A percentile compares a stretch with the other conserved stretches of the same genome.
Conservation (phyloP, 2,329 filamentous ascomycete genomes). For the Hypoxylon sp. region DNA sequence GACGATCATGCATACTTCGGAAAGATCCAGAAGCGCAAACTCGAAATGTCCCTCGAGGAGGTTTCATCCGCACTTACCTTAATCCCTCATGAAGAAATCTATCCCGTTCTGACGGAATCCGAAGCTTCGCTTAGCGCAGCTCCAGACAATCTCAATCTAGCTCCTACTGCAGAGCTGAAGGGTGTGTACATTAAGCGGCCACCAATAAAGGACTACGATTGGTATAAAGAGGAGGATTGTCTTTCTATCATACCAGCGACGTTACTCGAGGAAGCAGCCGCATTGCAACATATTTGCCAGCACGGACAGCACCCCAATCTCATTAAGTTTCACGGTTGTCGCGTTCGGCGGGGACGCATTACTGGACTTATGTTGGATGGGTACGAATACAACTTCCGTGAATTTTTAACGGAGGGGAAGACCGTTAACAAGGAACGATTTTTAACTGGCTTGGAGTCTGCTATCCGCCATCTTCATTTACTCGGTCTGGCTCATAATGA, state of each 20-base stretch:
- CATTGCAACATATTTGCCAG: slow-evolving; percentile 4
- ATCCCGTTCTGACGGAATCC: background rate
- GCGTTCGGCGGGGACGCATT: background rate
- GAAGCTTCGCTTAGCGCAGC: background rate
- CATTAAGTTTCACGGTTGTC: slow-evolving; percentile 12
- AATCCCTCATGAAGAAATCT: slow-evolving; percentile 1
- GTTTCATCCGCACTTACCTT: background rate
- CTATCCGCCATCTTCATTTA: slow-evolving; percentile 11
- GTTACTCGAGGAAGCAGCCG: slow-evolving; percentile 4
- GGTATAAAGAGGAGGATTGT: background rate
- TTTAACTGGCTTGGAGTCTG: background rate
- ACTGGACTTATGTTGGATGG: slow-evolving; percentile 5
- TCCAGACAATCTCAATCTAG: background rate
- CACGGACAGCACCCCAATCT: slow-evolving; percentile 4
- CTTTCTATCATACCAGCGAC: background rate
- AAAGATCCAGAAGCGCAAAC: background rate
- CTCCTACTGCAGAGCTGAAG: background rate
- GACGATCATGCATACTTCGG: slow-evolving; percentile 7
- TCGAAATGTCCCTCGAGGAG: background rate
- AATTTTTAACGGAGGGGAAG: background rate
- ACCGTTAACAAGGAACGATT: slow-evolving; percentile 2
- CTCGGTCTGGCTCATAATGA: slow-evolving; percentile 13
- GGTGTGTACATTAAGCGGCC: slow-evolving; percentile 2
- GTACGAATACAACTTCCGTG: background rate
- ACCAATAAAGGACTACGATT: background rate